Percentiles rank a stretch among this genome's conserved stretches.
These are phyloP conservation scores for Mycosphaerella sp. DNA, from an alignment of 2,329 filamentous ascomycete genomes.

Conservation along the genomic window DNA sequence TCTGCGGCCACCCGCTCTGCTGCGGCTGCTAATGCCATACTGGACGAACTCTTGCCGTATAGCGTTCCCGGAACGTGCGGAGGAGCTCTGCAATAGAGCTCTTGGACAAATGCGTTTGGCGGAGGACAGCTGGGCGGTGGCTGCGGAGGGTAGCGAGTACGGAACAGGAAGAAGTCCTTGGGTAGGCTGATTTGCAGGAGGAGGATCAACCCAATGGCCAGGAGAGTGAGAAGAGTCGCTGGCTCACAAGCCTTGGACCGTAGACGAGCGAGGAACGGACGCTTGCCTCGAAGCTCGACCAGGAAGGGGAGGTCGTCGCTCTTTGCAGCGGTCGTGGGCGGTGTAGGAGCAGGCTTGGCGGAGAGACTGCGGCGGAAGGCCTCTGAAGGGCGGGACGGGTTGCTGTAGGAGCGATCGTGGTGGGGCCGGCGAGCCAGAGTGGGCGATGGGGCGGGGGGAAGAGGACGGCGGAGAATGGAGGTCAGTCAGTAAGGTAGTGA, in stretches of 20 bases:
- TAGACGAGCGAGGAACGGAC: slow-evolving; percentile 12
- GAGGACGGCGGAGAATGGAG: background rate
- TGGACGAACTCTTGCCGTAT: slow-evolving; percentile 34
- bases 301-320: slow-evolving; percentile 29
- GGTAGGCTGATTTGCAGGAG: slow-evolving; percentile 15
- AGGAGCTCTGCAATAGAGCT: slow-evolving; percentile 33
- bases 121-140: slow-evolving; percentile 29
- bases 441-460: background rate
- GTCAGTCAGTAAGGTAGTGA: background rate
- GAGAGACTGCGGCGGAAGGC: slow-evolving; percentile 17
- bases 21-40: slow-evolving; percentile 56
- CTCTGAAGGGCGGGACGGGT: slow-evolving; percentile 19
- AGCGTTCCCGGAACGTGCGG: slow-evolving; percentile 26
- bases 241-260: slow-evolving; percentile 9
- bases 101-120: slow-evolving; percentile 34
- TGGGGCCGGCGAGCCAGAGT: slow-evolving; percentile 10
- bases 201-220: slow-evolving; percentile 13
- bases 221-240: slow-evolving; percentile 15
- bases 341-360: slow-evolving; percentile 10
- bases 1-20: slow-evolving; percentile 73
- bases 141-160: slow-evolving; percentile 11
- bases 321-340: slow-evolving; percentile 4
- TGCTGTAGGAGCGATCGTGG: slow-evolving; percentile 21
- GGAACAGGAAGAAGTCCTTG: slow-evolving; percentile 8
- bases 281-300: slow-evolving; percentile 25